Evolutionary conservation across 805 yeast species (phyloP), one percentile per base, ranked within the genome.

Genomic region (Lipomyces mesembrius): DNA sequence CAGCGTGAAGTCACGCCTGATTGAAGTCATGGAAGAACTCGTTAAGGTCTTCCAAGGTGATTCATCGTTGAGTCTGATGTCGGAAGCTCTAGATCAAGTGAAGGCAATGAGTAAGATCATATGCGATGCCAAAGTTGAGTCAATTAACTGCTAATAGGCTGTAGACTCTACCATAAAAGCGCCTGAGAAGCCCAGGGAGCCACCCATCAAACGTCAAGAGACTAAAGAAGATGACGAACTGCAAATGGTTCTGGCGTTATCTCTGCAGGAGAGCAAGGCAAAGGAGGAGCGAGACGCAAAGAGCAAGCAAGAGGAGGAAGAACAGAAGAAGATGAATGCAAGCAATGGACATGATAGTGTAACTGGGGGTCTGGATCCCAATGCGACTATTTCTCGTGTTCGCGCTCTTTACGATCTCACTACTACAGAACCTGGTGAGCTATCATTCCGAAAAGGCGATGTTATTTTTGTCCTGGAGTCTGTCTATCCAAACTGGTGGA

Each of bases 401-500:
- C 83, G 89, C 59, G 98, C 98, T 0, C 79, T 95, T 60, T 95
- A 91, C 75, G 97, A 92, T 75, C 82, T 93, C 52, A 81, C 84
- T 3, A 85, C 95, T 2, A 82, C 85, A 56, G 98, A 92, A 74
- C 88, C 88, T 1, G 97, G 93, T 68, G 98, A 95, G 71, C 82
- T 94, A 57, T 87, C 96, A 1, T 94, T 95, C 79, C 82, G 87
- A 60, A 88, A 88, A 74, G 98, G 97, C 54, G 98, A 94, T 75
- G 81, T 91, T 14, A 93, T 94, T 59, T 88, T 89, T 0, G 97
- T 95, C 0, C 82, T 93, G 43, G 98, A 93, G 73, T 83, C 89
- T 17, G 96, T 90, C 6, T 93, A 92, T 77, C 83, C 91, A 68
- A 98, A 94, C 75, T 94, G 99, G 99, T 91, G 97, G 89, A 84